Conservation (phyloP, 2,329 filamentous ascomycete genomes). For the Paecilomyces sp. region DNA sequence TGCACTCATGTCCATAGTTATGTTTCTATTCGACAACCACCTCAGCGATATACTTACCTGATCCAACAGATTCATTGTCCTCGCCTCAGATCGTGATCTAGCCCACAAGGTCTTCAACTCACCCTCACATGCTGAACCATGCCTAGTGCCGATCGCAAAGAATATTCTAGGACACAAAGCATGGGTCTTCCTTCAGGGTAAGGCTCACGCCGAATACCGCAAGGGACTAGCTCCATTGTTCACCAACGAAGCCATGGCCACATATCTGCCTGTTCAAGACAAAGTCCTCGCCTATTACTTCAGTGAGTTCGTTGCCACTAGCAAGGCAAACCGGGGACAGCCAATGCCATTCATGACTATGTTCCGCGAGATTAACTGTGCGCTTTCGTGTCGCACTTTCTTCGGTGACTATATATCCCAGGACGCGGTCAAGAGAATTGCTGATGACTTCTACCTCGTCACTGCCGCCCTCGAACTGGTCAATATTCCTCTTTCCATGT, state of each 20-base stretch:
- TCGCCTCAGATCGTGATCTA: conserved; percentile 93
- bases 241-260: conserved; percentile 79
- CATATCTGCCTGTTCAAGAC: conserved; percentile 86
- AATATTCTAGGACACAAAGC: conserved; percentile 88
- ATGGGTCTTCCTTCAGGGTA: conserved; percentile 97
- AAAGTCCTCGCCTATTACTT: conserved; percentile 87
- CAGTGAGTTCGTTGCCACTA: conserved; percentile 67
- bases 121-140: conserved; percentile 84
- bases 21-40: background rate
- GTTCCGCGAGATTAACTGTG: conserved; percentile 92
- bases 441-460: conserved; percentile 94
- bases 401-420: conserved; percentile 93
- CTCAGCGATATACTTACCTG: background rate
- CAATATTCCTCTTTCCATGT: conserved; percentile 92
- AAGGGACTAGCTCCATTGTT: conserved; percentile 94
- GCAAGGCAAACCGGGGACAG: conserved; percentile 63
- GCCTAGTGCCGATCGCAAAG: conserved; percentile 86
- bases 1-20: background rate
- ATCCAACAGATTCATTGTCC: conserved; percentile 75
- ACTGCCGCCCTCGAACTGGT: conserved; percentile 93
- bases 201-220: conserved; percentile 90
- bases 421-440: conserved; percentile 84
- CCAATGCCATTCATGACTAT: conserved; percentile 81
- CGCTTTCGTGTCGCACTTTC: conserved; percentile 92
- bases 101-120: conserved; percentile 96